Evolutionary conservation across 176 grass and related monocot genomes (phyloP), one percentile per base, ranked within the genome.

Genomic region (Chrysopogon serrulatus): DNA sequence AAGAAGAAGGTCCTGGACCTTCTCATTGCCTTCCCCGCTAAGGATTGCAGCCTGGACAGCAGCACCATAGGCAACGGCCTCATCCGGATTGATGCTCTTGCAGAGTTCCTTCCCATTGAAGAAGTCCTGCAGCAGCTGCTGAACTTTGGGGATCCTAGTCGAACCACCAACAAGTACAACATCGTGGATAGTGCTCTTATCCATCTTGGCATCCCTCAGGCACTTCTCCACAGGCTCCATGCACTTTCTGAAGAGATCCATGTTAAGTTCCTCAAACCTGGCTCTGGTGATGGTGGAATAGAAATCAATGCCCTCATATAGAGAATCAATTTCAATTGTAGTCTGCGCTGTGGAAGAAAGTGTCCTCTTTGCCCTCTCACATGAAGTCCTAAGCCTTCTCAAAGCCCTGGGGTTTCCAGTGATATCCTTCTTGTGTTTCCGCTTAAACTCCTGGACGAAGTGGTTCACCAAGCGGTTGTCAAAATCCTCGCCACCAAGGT

Each of bases 201-300:
- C 84, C 88, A 90, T 90, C 79, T 86, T 86, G 3, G 88, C 84
- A 61, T 90, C 84, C 79, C 84, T 83, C 12, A 90, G 45, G 31
- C 88, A 83, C 84, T 90, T 90, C 88, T 86, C 88, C 54, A 90
- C 83, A n/a, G 83, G 83, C 73, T 90, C 88, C 88, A 90, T 90
- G 73, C 83, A 90, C 73, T 90, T 90, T 42, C 79, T 71, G 79
- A 90, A 90, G 23, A 83, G 88, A 45, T 90, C 88, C 84, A 90
- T 90, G 73, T 90, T 90, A 33, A 90, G 83, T 80, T 83, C 84
- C 73, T 90, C 88, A 48, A 90, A 86, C 73, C 88, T 77, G 17
- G 88, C 79, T 64, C 88, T 71, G 15, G 88, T 86, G 83, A 90
- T 90, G 35, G 88, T 86, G 36, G 88, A 86, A 42, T 90, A 90